Evolutionary conservation across 176 grass and related monocot genomes (phyloP).

Genomic region (Elaeis guineensis): DNA sequence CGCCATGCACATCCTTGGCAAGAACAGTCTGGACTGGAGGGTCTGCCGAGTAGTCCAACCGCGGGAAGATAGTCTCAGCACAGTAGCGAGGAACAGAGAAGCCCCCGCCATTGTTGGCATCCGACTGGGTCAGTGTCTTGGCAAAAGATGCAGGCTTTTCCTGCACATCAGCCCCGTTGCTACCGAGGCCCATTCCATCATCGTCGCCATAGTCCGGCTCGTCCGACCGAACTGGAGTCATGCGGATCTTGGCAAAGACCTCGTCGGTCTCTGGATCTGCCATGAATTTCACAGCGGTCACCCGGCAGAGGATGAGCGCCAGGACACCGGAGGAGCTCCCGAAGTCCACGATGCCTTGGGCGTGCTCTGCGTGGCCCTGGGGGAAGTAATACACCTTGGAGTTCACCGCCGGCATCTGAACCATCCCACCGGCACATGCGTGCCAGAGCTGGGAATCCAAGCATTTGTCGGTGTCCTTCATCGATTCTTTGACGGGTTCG

Average conservation of each 20-base stretch:
- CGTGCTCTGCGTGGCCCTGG: conserved; percentile 96
- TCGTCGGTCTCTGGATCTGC: conserved; percentile 75
- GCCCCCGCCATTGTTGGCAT: conserved; percentile 84
- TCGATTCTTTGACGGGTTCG: conserved; percentile 21
- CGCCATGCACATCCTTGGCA: conserved; percentile 69
- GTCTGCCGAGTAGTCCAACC: conserved; percentile 51
- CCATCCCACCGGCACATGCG: conserved; percentile 84
- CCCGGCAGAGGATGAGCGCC: conserved; percentile 41
- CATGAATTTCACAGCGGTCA: conserved; percentile 48
- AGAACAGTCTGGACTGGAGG: conserved; percentile 61
- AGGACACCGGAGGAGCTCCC: conserved; percentile 22
- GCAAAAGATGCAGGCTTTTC: conserved; percentile 61
- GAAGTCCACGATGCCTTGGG: conserved; percentile 30
- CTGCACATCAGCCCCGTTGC: conserved; percentile 12
- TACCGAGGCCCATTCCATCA: conserved; percentile 17
- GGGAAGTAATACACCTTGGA: conserved; percentile 90
- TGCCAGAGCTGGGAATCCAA: conserved; percentile 84
- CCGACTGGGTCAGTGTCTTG: conserved; percentile 90
- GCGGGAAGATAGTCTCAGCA: conserved; percentile 78
- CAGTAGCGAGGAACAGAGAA: conserved; percentile 90
- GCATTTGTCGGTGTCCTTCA: conserved; percentile 23
- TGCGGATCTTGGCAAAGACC: conserved; percentile 61
- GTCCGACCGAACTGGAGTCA: conserved; percentile 29
- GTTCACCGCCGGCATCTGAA: conserved; percentile 71
- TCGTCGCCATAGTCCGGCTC: conserved; percentile 28